Conservation (phyloP, 495 filamentous ascomycete genomes). For the Hypoxylon subgilvum region DNA sequence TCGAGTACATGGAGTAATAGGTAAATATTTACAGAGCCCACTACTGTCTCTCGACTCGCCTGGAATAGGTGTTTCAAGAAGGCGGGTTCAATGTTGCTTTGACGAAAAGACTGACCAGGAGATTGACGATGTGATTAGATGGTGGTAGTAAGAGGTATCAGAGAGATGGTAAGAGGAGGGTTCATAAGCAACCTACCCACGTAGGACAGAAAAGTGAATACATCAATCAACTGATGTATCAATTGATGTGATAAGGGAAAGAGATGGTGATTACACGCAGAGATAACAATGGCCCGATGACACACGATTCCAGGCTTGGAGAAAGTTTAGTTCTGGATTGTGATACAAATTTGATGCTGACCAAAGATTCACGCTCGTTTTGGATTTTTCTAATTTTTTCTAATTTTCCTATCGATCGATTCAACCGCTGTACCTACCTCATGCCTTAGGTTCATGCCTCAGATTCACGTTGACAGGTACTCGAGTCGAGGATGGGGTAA, state of each 20-base stretch:
- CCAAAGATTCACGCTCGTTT: slow-evolving; percentile 15
- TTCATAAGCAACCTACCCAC: no score
- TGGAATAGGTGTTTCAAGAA: background rate
- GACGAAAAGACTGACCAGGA: slow-evolving; percentile 3
- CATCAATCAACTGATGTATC: no score
- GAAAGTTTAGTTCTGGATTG: slow-evolving; percentile 30
- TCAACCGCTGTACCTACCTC: no score
- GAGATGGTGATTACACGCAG: slow-evolving; percentile 14
- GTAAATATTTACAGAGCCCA: slow-evolving; percentile 5
- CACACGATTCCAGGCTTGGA: slow-evolving; percentile 14
- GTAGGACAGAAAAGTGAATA: background rate
- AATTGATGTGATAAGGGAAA: background rate
- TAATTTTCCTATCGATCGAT: no score
- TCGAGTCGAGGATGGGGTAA: slow-evolving; percentile 3
- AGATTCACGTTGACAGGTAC: no score
- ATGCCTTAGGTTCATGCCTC: no score
- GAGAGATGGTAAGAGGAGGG: background rate
- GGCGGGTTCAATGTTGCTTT: background rate
- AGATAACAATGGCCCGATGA: slow-evolving; percentile 7
- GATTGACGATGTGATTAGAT: no score
- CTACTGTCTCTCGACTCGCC: background rate
- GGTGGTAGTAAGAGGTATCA: slow-evolving; percentile 9
- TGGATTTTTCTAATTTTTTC: slow-evolving; percentile 4
- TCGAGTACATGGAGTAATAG: background rate
- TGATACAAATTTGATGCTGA: slow-evolving; percentile 29